Evolutionary conservation across 2,329 filamentous ascomycete species (phyloP).

Genomic region (Sporothrix brasiliensis): DNA sequence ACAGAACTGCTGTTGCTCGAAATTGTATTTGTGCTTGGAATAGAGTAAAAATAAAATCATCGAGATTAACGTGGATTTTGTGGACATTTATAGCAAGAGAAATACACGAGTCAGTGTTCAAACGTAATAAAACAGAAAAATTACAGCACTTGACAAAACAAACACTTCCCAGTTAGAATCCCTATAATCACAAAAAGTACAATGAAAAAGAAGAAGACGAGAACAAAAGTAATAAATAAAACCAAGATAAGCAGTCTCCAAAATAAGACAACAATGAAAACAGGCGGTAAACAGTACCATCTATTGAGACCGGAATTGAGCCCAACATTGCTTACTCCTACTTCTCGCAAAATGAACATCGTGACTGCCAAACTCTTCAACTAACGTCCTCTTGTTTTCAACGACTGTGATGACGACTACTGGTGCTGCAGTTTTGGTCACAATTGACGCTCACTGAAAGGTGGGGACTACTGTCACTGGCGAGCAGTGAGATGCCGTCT

Average conservation of each 20-base stretch:
- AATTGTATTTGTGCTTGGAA: not conserved
- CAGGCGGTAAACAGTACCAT: too few species aligned
- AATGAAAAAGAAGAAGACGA: not conserved
- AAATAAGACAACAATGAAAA: not conserved
- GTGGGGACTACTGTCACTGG: not conserved
- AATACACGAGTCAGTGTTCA: too few species aligned
- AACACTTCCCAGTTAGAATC: too few species aligned
- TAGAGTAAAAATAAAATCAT: not conserved
- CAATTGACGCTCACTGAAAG: slow-evolving; percentile 5
- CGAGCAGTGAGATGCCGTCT: not conserved
- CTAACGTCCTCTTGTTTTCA: too few species aligned
- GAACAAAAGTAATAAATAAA: not conserved
- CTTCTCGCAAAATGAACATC: not conserved
- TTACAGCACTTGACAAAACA: too few species aligned
- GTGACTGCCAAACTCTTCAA: too few species aligned
- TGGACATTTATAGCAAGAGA: not conserved
- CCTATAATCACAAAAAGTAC: too few species aligned
- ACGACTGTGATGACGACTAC: not conserved
- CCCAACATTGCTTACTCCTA: too few species aligned
- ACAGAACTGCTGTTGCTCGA: not conserved
- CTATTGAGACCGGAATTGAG: not conserved
- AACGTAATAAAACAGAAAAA: too few species aligned
- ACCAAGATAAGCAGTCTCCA: not conserved
- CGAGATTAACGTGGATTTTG: not conserved
- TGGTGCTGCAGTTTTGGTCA: slow-evolving; percentile 12